Evolutionary conservation across 2,329 filamentous ascomycete species (phyloP), one percentile per base, ranked within the genome.

Genomic region (Sclerotinia sclerotiorum): DNA sequence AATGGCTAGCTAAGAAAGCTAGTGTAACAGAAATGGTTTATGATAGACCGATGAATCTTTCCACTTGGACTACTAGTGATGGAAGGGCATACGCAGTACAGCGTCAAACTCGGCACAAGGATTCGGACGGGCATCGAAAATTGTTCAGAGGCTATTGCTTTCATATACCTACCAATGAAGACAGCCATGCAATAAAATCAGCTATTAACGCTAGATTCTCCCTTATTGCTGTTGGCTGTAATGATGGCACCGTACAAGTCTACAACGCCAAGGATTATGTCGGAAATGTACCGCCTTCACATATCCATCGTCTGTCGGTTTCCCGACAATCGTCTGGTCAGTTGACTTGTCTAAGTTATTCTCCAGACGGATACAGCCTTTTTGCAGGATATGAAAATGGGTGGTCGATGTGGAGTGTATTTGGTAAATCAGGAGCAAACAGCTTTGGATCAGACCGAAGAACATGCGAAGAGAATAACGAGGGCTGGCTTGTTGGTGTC

Each of bases 361-460:
- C 95, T 1, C 93, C 94, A 0, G 95, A 99, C 78, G 95, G 95
- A 24, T 97, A 98, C 78, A 97, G 94, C 78, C 84, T 99, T 11
- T 97, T 99, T 79, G 93, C 91, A 55, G 95, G 94, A 1, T 98
- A 94, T 76, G 90, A 95, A 75, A 88, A 90, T 69, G 96, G 95
- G 0, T 99, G 95, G 95, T 90, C 92, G 5, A 94, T 89, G 58
- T 99, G 94, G 94, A 98, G 94, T 78, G 95, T 98, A 49, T 99
- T 97, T 79, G 95, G 95, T 46, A 97, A 97, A 79, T 85, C 90
- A 2, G 90, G 93, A 19, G 93, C 90, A 67, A 92, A 88, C 73
- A 97, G 92, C 76, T 98, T 98, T 77, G 84, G 85, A 8, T 84
- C 87, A 17, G 91, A 97, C 74, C 82, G 83, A 35, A 79, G 81